These are phyloP conservation scores for Pilatotrama ljubarskyi DNA, from an alignment of 768 basidiomycete genomes.

Conservation along the genomic window DNA sequence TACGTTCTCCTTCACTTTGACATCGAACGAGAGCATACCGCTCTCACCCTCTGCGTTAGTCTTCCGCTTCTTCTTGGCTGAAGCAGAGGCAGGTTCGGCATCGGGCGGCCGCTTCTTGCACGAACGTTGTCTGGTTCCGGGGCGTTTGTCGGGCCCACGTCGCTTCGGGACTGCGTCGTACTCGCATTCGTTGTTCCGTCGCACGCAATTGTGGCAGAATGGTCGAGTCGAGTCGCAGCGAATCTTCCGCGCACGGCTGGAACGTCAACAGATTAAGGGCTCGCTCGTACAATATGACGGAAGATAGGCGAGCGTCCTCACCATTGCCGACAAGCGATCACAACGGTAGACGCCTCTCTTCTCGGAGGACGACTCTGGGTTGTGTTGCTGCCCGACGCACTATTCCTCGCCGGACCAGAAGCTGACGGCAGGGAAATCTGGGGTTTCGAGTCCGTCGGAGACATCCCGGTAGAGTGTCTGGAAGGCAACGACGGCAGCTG, in stretches of 20 bases:
- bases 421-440: slow-evolving; percentile 22
- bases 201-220: slow-evolving; percentile 78
- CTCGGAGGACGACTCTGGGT: slow-evolving; percentile 26
- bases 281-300: slow-evolving; percentile 6
- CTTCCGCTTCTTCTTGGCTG: slow-evolving; percentile 37
- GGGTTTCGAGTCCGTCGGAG: slow-evolving; percentile 21
- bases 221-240: slow-evolving; percentile 84
- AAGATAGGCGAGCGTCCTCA: slow-evolving; percentile 40
- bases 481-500: slow-evolving; percentile 20
- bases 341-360: slow-evolving; percentile 51
- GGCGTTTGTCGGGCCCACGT: slow-evolving; percentile 83
- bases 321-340: slow-evolving; percentile 87
- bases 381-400: slow-evolving; percentile 26
- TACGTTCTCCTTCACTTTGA: slow-evolving; percentile 43
- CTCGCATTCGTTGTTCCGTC: slow-evolving; percentile 74
- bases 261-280: slow-evolving; percentile 31
- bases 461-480: slow-evolving; percentile 24
- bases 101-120: slow-evolving; percentile 77
- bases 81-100: slow-evolving; percentile 28
- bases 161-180: slow-evolving; percentile 82
- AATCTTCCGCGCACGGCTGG: slow-evolving; percentile 82
- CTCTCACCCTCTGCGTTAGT: slow-evolving; percentile 28
- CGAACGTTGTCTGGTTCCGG: slow-evolving; percentile 78
- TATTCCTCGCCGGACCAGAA: slow-evolving; percentile 22
- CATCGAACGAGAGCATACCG: slow-evolving; percentile 28